Conservation (phyloP, 2,329 filamentous ascomycete genomes). For the Sporothrix dimorphospora region DNA sequence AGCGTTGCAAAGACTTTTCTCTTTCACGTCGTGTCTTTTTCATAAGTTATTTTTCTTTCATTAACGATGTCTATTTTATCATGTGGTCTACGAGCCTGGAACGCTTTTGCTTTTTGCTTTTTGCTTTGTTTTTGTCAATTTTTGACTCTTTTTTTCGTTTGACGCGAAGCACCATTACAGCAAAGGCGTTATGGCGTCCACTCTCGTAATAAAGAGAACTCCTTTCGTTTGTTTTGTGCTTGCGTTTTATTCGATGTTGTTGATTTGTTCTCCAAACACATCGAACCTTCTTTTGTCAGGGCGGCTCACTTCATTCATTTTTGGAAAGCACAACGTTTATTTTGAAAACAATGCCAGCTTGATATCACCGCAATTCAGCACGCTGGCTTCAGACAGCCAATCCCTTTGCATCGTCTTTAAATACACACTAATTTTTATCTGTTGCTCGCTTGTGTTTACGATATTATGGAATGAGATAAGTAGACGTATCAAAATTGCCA, state of each 20-base stretch:
- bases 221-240: neutral
- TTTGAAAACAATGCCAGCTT: neutral
- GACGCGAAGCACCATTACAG: constrained; percentile 8
- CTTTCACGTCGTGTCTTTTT: neutral
- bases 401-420: no score
- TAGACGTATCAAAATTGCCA: no score
- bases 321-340: neutral
- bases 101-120: neutral
- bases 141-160: neutral
- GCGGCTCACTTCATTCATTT: neutral
- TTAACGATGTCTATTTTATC: constrained; percentile 7
- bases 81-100: neutral
- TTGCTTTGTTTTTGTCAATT: neutral
- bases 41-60: neutral
- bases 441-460: no score
- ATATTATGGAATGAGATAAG: no score
- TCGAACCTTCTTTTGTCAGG: no score
- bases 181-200: constrained; percentile 11
- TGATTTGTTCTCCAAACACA: neutral
- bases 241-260: neutral
- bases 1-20: neutral
- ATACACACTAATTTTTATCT: no score
- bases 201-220: neutral
- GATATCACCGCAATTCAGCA: neutral
- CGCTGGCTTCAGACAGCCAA: no score